Percentiles rank a stretch among this genome's conserved stretches.
phyloP scores from a whole-genome alignment of 495 filamentous ascomycete species.

The Xylaria grammica region DNA sequence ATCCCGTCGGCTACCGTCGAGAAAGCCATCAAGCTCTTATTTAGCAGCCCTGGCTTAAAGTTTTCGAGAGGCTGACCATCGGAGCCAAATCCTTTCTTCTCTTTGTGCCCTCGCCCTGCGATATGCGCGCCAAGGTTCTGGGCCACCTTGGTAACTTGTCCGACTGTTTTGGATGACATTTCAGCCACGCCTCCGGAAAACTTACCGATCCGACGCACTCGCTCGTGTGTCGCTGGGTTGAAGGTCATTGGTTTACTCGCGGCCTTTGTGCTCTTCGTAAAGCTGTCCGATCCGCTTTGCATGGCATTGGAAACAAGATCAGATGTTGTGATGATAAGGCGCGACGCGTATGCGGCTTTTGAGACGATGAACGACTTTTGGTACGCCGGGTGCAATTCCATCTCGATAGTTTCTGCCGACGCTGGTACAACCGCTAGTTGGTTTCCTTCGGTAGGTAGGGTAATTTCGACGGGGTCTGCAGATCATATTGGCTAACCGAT shows the following conservation, averaged over 20 bases:
- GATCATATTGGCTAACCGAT: background rate
- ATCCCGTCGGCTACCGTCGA: constrained; percentile 94
- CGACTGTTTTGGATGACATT: constrained; percentile 80
- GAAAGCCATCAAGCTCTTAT: constrained; percentile 96
- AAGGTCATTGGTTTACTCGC: constrained; percentile 82
- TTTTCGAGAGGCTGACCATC: constrained; percentile 64
- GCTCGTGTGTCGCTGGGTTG: constrained; percentile 80
- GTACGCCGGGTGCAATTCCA: constrained; percentile 88
- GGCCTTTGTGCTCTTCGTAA: constrained; percentile 79
- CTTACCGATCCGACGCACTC: constrained; percentile 82
- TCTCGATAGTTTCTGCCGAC: constrained; percentile 77
- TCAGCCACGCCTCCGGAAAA: constrained; percentile 77
- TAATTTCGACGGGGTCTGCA: constrained; percentile 87
- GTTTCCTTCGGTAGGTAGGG: constrained; percentile 76
- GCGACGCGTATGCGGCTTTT: constrained; percentile 86
- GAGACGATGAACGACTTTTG: constrained; percentile 84
- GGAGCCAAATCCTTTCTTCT: constrained; percentile 62
- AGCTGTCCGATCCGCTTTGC: constrained; percentile 75
- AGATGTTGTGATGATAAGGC: constrained; percentile 88
- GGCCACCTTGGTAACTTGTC: constrained; percentile 76
- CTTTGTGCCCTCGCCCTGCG: constrained; percentile 64
- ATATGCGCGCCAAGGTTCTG: constrained; percentile 87
- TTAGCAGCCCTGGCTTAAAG: constrained; percentile 89
- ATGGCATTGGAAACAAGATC: constrained; percentile 77
- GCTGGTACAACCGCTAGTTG: constrained; percentile 76